Evolutionary conservation across 768 basidiomycete species (phyloP).

Genomic region (Naematelia encephala): DNA sequence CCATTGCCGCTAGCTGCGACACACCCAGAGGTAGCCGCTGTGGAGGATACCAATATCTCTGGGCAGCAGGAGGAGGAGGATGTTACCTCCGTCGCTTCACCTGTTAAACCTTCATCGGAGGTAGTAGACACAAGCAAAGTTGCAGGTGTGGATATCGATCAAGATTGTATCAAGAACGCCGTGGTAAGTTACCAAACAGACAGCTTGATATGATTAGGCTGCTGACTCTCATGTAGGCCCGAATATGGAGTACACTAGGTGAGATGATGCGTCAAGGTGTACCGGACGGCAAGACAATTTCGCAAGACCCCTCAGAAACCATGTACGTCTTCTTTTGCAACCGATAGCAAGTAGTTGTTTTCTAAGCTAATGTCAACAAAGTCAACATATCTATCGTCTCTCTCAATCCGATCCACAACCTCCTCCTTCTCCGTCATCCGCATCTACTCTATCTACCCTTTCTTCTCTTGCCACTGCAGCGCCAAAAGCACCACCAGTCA

Average conservation of each 20-base stretch:
- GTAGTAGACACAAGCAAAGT: neutral
- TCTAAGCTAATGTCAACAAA: too few relatives aligned
- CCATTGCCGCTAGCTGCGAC: neutral
- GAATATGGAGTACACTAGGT: constrained; percentile 26
- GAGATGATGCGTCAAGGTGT: constrained; percentile 24
- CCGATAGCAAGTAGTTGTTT: too few relatives aligned
- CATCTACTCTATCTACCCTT: constrained; percentile 23
- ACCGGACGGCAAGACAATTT: neutral
- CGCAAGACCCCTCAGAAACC: constrained; percentile 4
- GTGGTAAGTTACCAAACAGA: neutral
- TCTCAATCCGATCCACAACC: constrained; percentile 22
- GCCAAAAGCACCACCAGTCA: constrained; percentile 23
- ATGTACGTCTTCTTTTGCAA: constrained; percentile 8
- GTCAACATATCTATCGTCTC: constrained; percentile 29
- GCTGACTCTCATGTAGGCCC: too few relatives aligned
- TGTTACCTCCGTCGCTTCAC: neutral
- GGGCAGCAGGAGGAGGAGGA: too few relatives aligned
- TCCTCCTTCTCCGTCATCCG: constrained; percentile 36
- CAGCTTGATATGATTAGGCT: too few relatives aligned
- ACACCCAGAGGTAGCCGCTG: neutral
- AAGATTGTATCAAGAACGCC: neutral
- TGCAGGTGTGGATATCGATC: neutral
- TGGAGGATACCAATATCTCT: neutral
- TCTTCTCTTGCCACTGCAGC: constrained; percentile 4
- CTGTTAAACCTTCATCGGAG: neutral